Percentiles rank a stretch among this genome's conserved stretches.
Evolutionary conservation across 225 moss, liverwort and hornwort genomes (phyloP).

Genomic region (Bryoerythrophyllum caledonicum): DNA sequence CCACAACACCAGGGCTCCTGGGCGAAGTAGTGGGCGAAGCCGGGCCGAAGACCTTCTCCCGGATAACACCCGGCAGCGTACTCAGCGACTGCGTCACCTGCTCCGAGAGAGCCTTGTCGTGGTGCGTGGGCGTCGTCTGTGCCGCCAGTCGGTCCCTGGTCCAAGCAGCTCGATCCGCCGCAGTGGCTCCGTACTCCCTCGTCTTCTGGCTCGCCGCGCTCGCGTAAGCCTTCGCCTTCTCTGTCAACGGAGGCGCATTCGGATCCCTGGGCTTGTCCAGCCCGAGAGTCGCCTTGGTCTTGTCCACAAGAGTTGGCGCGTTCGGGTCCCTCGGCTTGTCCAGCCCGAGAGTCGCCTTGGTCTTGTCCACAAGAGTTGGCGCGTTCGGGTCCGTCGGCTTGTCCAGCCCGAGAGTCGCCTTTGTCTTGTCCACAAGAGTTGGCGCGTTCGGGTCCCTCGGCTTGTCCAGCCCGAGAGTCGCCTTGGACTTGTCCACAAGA

Average conservation of each 20-base stretch:
- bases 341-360: constrained; percentile 6
- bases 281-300: not conserved
- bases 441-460: constrained; percentile 20
- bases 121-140: constrained; percentile 46
- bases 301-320: constrained; percentile 15
- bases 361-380: not conserved
- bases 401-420: not conserved
- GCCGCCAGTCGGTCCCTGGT: constrained; percentile 48
- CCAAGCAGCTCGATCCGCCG: constrained; percentile 42
- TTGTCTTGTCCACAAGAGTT: constrained; percentile 16
- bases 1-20: constrained; percentile 21
- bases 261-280: constrained; percentile 4
- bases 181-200: constrained; percentile 34
- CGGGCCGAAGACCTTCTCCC: constrained; percentile 36
- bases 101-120: constrained; percentile 52
- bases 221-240: constrained; percentile 28
- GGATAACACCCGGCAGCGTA: constrained; percentile 32
- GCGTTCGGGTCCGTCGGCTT: not conserved
- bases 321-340: constrained; percentile 25
- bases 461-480: not conserved
- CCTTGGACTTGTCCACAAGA: too few relatives aligned
- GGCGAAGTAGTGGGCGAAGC: constrained; percentile 14
- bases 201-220: constrained; percentile 25
- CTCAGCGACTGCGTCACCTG: constrained; percentile 51
- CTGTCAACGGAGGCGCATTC: constrained; percentile 33